Evolutionary conservation across 140 eudicot species (phyloP), one percentile per base, ranked within the genome.

Genomic region (Stevia rebaudiana): DNA sequence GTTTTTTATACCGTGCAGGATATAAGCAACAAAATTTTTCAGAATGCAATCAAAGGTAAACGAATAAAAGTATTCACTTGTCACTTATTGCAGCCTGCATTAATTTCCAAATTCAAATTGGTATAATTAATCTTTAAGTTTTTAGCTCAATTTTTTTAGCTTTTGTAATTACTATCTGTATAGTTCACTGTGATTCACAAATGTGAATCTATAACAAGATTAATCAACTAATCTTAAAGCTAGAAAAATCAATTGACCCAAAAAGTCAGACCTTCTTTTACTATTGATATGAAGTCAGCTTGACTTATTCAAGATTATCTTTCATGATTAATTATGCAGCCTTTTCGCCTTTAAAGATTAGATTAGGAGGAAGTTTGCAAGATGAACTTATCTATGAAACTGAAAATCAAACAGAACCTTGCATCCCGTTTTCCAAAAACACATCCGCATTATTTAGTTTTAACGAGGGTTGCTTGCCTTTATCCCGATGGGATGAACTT

Each of bases 401-500:
- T 2, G 81, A 69, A 31, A 75, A 78, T 65, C 63, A 63, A 33
- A 17, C n/a, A 9, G 53, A 52, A 37, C 80, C 89, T 56, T 87
- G 95, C 78, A 19, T 61, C 13, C 83, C 77, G 41, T 87, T 87
- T 61, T 61, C 50, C 16, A 63, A 67, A 16, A 79, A 76, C 60
- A 9, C 63, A 22, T 75, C 87, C 7, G 73, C 65, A 16, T 31
- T 87, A 67, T 83, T 87, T 65, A 65, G 82, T 60, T 87, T 78
- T 67, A 74, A 82, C 13, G 56, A 72, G 15, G 91, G 86, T 6
- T 87, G 95, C 70, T 67, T 87, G 11, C 88, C 90, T 5, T 73
- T 81, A 70, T 58, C 77, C 22, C 77, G 95, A 65, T 87, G 95
- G 95, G 91, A 87, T 69, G 79, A 83, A 63, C 73, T 87, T n/a